Base-by-base conservation (phyloP, 2,329 filamentous ascomycete genomes). In the Trichoderma sp. region DNA sequence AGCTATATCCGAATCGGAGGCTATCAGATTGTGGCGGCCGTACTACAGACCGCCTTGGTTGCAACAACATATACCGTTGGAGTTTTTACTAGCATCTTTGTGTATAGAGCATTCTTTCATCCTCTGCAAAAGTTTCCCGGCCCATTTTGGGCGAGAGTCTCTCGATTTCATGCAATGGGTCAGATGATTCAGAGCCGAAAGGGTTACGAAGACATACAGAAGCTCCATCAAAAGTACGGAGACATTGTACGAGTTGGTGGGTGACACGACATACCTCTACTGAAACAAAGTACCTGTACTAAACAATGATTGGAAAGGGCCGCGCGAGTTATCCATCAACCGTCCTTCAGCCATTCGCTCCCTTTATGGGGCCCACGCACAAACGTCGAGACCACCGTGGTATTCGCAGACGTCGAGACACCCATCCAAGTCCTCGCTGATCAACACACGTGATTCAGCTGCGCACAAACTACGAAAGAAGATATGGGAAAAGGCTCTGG, bases 171-270 rank as follows among this genome's bases (percentile, higher is more conserved):
- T 55, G 62, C 62, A 0, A 30, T 65, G 62, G 17, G 39, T 1
- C 6, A 23, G 11, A 7, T 77, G 77, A 1, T 71, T 55, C 4
- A 75, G 75, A 7, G 73, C 72, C 8, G 65, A 73, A 5, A 76
- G 74, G 71, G 74, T 75, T 78, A 73, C 55, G 55, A 74, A 6
- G 77, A 80, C 39, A 61, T 79, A 26, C 75, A 76, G 58, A 43
- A 75, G 13, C 73, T 80, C 2, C 78, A 80, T 59, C 63, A 69
- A 3, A 67, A 74, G 9, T 79, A 80, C 26, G 79, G 79, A 0
- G 78, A 78, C 55, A 75, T 81, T 68, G 77, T 80, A 15, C 74
- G 77, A 23, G 68, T 78, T 5, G 78, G 78, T 76, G 71, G n/a
- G 75, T 50, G 1, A 6, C n/a, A 11, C 50, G 6, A n/a, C 8